Evolutionary conservation across 345 rosid genomes (phyloP).

Genomic region (Lenwebbia sp.): DNA sequence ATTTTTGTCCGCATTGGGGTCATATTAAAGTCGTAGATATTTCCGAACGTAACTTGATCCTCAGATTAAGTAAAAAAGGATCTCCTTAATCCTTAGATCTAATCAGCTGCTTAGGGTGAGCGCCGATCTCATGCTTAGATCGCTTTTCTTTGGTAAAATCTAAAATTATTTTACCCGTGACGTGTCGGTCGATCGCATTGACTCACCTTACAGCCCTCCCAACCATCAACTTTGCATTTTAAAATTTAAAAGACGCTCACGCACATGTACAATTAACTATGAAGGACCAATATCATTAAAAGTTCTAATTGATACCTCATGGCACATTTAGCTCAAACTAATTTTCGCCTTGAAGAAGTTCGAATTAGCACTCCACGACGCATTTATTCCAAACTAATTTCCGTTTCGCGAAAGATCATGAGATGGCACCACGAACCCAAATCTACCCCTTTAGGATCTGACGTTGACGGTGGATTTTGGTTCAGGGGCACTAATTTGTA

Average conservation of each 20-base stretch:
- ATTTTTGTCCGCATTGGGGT: not conserved
- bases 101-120: too few species aligned
- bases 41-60: not conserved
- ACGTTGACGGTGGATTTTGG: not conserved
- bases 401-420: not conserved
- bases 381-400: too few species aligned
- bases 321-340: not conserved
- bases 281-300: not conserved
- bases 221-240: not conserved
- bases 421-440: too few species aligned
- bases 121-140: too few species aligned
- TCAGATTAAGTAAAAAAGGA: not conserved
- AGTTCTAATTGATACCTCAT: rapidly evolving
- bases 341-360: rapidly evolving
- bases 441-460: rapidly evolving
- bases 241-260: not conserved
- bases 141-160: too few species aligned
- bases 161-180: too few species aligned
- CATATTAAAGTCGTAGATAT: not conserved
- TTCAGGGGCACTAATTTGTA: rapidly evolving
- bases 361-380: too few species aligned
- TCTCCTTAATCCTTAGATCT: too few species aligned
- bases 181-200: too few species aligned
- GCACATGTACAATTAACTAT: not conserved
- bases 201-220: too few species aligned